Conservation (phyloP, 495 filamentous ascomycete species). For the Evernia prunastri region DNA sequence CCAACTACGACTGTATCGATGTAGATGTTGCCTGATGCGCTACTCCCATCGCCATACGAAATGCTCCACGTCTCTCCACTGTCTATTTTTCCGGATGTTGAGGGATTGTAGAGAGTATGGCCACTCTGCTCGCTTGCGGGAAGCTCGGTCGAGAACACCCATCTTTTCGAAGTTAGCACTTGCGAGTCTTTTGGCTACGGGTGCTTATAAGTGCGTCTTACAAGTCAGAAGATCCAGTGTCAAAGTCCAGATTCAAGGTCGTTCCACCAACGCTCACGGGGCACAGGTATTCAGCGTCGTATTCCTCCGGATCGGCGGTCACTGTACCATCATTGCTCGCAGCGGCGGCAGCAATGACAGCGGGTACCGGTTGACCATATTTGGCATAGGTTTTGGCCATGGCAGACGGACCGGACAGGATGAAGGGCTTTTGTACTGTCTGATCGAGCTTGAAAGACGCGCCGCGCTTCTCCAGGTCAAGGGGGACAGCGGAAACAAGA, state of each 20-base stretch:
- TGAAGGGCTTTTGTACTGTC: constrained; percentile 30
- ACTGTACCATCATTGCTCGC: constrained; percentile 41
- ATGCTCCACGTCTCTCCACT: constrained; percentile 58
- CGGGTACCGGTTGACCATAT: constrained; percentile 40
- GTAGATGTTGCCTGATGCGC: constrained; percentile 61
- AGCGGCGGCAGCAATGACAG: constrained; percentile 40
- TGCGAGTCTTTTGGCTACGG: neutral
- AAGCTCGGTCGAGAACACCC: constrained; percentile 49
- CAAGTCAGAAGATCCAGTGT: constrained; percentile 73
- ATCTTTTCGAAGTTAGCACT: constrained; percentile 28
- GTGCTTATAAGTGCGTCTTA: constrained; percentile 34
- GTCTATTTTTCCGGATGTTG: constrained; percentile 41
- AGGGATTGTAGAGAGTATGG: constrained; percentile 56
- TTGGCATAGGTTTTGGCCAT: constrained; percentile 40
- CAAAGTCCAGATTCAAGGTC: constrained; percentile 60
- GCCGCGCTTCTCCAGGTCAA: constrained; percentile 20
- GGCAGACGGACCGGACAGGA: constrained; percentile 38
- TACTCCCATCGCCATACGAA: constrained; percentile 64
- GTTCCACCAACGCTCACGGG: constrained; percentile 60
- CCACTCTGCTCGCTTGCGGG: constrained; percentile 43
- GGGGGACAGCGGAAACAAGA: constrained; percentile 16
- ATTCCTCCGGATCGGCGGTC: constrained; percentile 46
- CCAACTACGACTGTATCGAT: constrained; percentile 63
- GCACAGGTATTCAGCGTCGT: constrained; percentile 60
- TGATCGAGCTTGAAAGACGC: constrained; percentile 41